Base-by-base conservation (phyloP, 1,139 yeast species). In the Suhomyces ambrosiae region DNA sequence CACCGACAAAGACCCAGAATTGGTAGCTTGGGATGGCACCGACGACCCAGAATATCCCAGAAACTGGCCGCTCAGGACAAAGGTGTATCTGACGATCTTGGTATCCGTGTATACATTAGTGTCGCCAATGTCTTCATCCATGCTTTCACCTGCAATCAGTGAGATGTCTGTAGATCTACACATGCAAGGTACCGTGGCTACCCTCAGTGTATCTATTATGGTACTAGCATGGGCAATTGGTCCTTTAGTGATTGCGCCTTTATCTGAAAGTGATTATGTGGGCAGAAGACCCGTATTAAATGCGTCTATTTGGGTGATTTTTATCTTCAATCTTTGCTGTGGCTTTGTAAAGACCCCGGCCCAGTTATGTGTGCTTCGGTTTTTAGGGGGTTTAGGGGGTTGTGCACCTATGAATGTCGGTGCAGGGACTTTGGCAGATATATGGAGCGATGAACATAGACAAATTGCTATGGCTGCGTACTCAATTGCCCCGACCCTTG, bases 341-440 rank as follows among this genome's bases (percentile, higher is more conserved):
- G 84, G 78, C 1, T 63, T 77, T 33, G 61, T 80, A 4, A 65
- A 74, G 28, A 76, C 67, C 29, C 68, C 76, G 0, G 69, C 80
- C 1, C 82, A 79, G 46, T 60, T 82, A 53, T 67, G 81, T 45
- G 73, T 80, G 4, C 74, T 77, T 39, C 64, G 87, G 30, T 75
- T 80, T 36, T 51, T 81, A 7, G 84, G 84, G 1, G 88, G 88
- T 2, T 57, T 74, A 19, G 80, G 82, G n/a, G 84, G 83, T 3
- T 75, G 82, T 39, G 81, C 85, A 1, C 79, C 86, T 1, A 60
- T 81, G 32, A 76, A 80, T 36, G 82, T 80, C n/a, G 85, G 86
- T n/a, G 86, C 85, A 1, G 88, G 87, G 22, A 74, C 80, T 4
- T 55, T 82, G 33, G 82, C 84, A n/a, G 88, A 82, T 52, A 56